Percentiles rank a stretch among this genome's conserved stretches.
Conservation (phyloP, 495 filamentous ascomycete genomes). For the Penicillium argentinense region DNA sequence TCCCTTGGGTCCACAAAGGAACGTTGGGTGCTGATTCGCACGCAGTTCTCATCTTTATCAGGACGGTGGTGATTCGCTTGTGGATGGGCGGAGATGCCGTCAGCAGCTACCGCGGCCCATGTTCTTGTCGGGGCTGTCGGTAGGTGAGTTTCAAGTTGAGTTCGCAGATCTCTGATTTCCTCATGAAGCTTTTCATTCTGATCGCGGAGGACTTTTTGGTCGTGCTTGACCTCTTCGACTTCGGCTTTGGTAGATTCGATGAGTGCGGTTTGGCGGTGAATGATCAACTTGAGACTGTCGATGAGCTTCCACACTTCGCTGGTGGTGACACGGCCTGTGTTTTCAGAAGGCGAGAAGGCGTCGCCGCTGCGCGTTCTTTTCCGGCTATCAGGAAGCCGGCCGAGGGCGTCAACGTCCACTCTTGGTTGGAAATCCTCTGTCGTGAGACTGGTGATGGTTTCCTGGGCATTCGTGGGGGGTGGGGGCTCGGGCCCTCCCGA, state of each 20-base stretch:
- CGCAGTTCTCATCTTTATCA: conserved; percentile 12
- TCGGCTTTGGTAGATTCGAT: no score
- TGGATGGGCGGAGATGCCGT: background rate
- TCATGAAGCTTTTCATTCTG: conserved; percentile 18
- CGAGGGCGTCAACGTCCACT: conserved; percentile 6
- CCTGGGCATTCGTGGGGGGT: conserved; percentile 19
- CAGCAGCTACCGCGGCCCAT: conserved; percentile 8
- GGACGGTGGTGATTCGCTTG: conserved; percentile 2
- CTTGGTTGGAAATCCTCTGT: conserved; percentile 5
- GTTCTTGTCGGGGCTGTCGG: conserved; percentile 4
- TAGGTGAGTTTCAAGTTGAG: conserved; percentile 4
- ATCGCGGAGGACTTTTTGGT: no score
- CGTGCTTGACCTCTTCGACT: no score
- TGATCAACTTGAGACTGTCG: conserved; percentile 8
- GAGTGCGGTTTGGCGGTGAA: no score
- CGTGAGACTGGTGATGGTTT: conserved; percentile 5
- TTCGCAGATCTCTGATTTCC: conserved; percentile 13
- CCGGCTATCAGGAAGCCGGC: no score
- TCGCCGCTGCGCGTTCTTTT: no score
- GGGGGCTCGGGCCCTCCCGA: conserved; percentile 13
- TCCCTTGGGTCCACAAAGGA: conserved; percentile 19
- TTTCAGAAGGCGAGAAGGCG: conserved; percentile 2
- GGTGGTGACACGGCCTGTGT: conserved; percentile 17
- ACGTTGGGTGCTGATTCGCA: conserved; percentile 19
- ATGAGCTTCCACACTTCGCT: conserved; percentile 19